Base-by-base conservation (phyloP, 164 flowering plant species). In the Vitis amurensis region DNA sequence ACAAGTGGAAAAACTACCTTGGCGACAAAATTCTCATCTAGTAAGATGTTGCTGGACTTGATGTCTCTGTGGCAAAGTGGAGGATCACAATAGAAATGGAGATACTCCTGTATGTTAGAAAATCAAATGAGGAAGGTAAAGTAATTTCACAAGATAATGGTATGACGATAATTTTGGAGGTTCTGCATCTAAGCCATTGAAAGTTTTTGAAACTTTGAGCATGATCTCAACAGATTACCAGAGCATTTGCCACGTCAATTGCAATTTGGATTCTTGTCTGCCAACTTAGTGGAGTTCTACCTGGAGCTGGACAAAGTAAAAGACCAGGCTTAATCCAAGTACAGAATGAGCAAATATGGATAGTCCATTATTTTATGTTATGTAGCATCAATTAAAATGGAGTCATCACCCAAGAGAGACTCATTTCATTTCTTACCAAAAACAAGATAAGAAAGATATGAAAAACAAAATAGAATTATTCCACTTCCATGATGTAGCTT, bases 21-120 rank as follows among this genome's bases (percentile, higher is more conserved):
- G 13, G 97, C 99, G 23, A 86, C 91, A 70, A 88, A 88, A 68
- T 87, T 85, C 74, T 86, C 97, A 74, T 91, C 98, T 52, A 96
- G 81, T 76, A 96, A 76, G 74, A 93, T 96, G 72, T 96, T 96
- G 90, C 99, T 93, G 51, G 99, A 91, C 75, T 96, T 93, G 37
- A 93, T 89, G 82, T 96, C 99, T 80, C 99, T 77, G 83, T 93
- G 99, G 74, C 97, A 96, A 61, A 93, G 85, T 73, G 99, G 97
- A 61, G 98, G 99, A 77, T 96, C 88, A 74, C 99, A 96, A 72
- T 93, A 96, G 76, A 84, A 92, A 80, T 96, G 99, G 68, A 96
- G 96, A 74, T 96, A 96, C 72, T 96, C 99, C 99, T 96, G 90
- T 82, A 84, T 7, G 59, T 59, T 27, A 56, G 59, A 73, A 67